These are phyloP conservation scores for Guadua angustifolia DNA, from an alignment of 176 grass and related monocot species.

Conservation along the genomic window DNA sequence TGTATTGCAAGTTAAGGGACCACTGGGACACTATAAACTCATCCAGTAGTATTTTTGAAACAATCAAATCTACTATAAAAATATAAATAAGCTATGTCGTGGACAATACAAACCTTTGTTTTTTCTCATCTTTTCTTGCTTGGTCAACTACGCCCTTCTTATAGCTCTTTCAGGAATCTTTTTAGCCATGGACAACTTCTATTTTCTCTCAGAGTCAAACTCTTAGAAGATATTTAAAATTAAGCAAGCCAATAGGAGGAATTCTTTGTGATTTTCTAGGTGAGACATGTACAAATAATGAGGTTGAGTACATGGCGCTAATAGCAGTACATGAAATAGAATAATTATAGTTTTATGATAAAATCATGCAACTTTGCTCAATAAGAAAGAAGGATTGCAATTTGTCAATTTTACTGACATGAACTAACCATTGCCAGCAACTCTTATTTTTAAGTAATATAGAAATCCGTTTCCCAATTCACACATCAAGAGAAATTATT, in stretches of 20 bases:
- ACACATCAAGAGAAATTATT: too few species aligned
- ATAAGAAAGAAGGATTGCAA: neutral
- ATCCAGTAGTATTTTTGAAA: conserved; percentile 18
- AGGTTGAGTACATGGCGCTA: neutral
- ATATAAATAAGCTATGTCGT: conserved; percentile 21
- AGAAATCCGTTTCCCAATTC: too few species aligned
- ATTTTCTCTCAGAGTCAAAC: conserved; percentile 97
- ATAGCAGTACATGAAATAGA: neutral
- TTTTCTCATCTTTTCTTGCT: conserved; percentile 80
- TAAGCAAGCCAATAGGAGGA: conserved; percentile 16
- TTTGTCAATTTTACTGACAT: conserved; percentile 29
- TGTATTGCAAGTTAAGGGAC: neutral
- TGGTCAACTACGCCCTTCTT: conserved; percentile 79
- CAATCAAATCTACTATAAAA: conserved; percentile 28
- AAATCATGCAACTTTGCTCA: neutral
- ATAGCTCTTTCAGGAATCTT: conserved; percentile 84
- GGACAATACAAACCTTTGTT: conserved; percentile 74
- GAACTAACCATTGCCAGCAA: conserved; percentile 73
- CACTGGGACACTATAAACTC: neutral
- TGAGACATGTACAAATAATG: neutral
- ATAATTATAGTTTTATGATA: conserved; percentile 1
- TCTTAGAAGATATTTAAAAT: conserved; percentile 59
- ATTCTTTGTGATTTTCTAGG: neutral
- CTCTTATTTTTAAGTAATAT: too few species aligned
- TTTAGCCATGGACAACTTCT: conserved; percentile 91